Percentiles rank a stretch among this genome's conserved stretches.
phyloP scores from a whole-genome alignment of 768 basidiomycete species.

The Xanthoconium purpureum region DNA sequence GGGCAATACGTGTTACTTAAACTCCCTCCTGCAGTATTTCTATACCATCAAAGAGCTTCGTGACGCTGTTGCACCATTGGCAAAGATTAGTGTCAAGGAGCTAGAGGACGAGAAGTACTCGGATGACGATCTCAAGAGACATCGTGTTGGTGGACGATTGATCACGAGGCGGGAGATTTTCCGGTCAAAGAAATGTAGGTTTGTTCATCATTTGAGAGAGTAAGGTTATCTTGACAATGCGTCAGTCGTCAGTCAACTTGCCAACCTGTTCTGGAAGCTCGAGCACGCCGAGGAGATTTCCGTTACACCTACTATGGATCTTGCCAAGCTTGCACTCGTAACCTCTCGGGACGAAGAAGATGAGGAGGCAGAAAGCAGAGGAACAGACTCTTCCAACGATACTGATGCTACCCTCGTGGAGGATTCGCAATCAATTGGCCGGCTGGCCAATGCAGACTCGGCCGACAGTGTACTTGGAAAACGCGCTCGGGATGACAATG shows the following conservation, averaged over 20 bases:
- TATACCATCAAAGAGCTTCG: slow-evolving; percentile 93
- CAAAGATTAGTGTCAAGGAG: slow-evolving; percentile 49
- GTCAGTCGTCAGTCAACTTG: slow-evolving; percentile 77
- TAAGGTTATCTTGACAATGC: slow-evolving; percentile 10
- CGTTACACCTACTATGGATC: slow-evolving; percentile 79
- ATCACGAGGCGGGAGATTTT: slow-evolving; percentile 79
- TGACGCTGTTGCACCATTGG: slow-evolving; percentile 64
- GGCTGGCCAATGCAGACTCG: slow-evolving; percentile 28
- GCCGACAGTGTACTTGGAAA: slow-evolving; percentile 67
- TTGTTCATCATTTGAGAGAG: not conserved
- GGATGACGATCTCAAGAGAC: slow-evolving; percentile 77
- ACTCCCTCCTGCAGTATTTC: slow-evolving; percentile 81
- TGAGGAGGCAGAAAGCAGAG: slow-evolving; percentile 67
- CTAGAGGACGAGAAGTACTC: slow-evolving; percentile 69
- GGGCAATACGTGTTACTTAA: slow-evolving; percentile 86
- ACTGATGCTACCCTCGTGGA: slow-evolving; percentile 89
- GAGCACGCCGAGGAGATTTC: slow-evolving; percentile 62
- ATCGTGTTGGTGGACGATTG: slow-evolving; percentile 83
- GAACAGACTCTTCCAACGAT: slow-evolving; percentile 80
- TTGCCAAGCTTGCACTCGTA: slow-evolving; percentile 88
- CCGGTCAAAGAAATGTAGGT: slow-evolving; percentile 80
- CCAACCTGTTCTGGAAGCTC: slow-evolving; percentile 73
- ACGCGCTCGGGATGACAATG: slow-evolving; percentile 49
- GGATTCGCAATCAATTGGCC: slow-evolving; percentile 45
- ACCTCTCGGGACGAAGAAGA: slow-evolving; percentile 90